Base-by-base conservation (phyloP, 345 rosid genomes). In the Melaleuca alternifolia region DNA sequence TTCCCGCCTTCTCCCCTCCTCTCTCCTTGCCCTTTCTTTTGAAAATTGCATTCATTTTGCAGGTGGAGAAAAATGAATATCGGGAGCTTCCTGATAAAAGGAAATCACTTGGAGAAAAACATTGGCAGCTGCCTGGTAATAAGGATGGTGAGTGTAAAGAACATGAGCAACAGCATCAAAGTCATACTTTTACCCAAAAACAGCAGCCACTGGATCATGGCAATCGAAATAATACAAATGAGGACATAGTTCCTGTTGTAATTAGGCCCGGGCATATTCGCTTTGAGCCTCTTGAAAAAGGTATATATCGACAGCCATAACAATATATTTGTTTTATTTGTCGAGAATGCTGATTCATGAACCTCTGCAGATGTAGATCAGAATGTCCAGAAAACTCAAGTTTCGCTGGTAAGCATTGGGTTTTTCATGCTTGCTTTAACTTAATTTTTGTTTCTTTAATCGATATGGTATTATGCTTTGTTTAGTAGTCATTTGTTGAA, bases 261-360 rank as follows among this genome's bases (percentile, higher is more conserved):
- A 92, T 96, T 87, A 93, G 94, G 92, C 98, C 99, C 44, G 99
- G 99, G 87, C 98, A 98, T 90, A 95, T 98, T 89, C 96, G 98
- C 86, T 98, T 96, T 91, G 91, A 92, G 86, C 93, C 95, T 44
- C 89, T 92, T 12, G 90, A 92, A 83, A 87, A 92, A 93, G 98
- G 98, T 92, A 83, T 86, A 83, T 46, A 79, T 51, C 26, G 21
- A 84, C 0, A 0, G 79, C 79, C 79, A 71, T 33, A 18, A 79
- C 59, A 85, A 50, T 65, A 26, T 84, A 11, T 37, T 7, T 51
- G 51, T 83, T 79, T 30, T 56, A 51, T 79, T 44, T 24, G 24
- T 33, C 61, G 10, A 52, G 28, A 11, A 84, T 54, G 65, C 56
- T 84, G 48, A 71, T 37, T 71, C 21, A 71, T 71, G 37, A 89